Evolutionary conservation across 2,329 filamentous ascomycete species (phyloP).

Genomic region (Madurella mycetomatis): DNA sequence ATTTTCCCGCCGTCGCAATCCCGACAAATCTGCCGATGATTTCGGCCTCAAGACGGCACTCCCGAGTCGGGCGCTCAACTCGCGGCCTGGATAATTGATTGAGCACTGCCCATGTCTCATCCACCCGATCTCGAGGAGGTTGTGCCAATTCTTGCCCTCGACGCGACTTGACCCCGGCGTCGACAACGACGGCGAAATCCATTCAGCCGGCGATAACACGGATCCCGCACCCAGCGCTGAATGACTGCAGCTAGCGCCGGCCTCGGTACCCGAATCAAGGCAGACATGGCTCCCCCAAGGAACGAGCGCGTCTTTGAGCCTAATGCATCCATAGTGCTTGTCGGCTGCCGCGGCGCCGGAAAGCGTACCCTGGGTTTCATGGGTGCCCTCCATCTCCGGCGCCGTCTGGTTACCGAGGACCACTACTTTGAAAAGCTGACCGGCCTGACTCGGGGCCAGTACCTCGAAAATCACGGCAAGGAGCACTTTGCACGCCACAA

Average conservation of each 20-base stretch:
- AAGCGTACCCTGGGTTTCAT: conserved; percentile 71
- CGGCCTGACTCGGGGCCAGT: conserved; percentile 56
- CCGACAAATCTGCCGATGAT: conserved; percentile 27
- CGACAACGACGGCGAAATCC: not conserved
- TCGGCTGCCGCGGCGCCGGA: conserved; percentile 66
- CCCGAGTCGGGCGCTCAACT: conserved; percentile 9
- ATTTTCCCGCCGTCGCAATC: conserved; percentile 24
- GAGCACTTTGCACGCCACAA: conserved; percentile 59
- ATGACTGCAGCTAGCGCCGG: not conserved
- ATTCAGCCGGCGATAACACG: too few relatives aligned
- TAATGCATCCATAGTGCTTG: conserved; percentile 64
- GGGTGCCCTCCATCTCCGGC: conserved; percentile 61
- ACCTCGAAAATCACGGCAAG: conserved; percentile 56
- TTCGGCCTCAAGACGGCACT: conserved; percentile 5
- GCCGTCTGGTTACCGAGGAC: conserved; percentile 65
- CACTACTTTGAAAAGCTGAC: conserved; percentile 62
- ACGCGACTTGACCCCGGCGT: not conserved
- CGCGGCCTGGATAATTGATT: conserved; percentile 14
- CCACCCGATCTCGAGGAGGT: not conserved
- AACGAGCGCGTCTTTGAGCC: conserved; percentile 46
- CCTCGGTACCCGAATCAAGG: not conserved
- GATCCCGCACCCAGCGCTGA: not conserved
- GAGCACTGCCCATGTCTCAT: not conserved
- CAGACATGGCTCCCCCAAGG: conserved; percentile 28
- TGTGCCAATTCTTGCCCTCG: not conserved